Evolutionary conservation across 73 alveolate species (phyloP).

Genomic region (Tetrahymena thermophila): DNA sequence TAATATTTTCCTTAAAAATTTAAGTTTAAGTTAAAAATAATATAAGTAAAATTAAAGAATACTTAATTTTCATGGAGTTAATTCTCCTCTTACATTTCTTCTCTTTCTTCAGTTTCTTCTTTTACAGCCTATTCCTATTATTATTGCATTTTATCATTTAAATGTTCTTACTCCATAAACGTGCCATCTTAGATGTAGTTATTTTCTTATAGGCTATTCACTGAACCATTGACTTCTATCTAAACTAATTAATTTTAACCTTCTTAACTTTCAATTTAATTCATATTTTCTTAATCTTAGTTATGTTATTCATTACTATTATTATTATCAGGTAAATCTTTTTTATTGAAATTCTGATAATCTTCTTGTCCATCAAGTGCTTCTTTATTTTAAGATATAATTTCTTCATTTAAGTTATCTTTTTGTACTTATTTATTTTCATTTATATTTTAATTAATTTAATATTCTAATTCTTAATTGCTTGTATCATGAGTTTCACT

Average conservation of each 20-base stretch:
- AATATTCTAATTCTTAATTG: background rate
- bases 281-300: background rate
- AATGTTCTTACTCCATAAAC: background rate
- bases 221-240: background rate
- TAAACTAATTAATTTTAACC: background rate
- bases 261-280: background rate
- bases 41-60: no score
- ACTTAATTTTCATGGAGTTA: background rate
- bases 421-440: background rate
- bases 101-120: background rate
- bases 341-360: no score
- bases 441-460: background rate
- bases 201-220: background rate
- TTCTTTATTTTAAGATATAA: background rate
- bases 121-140: background rate
- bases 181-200: background rate
- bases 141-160: background rate
- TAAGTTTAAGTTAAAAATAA: no score
- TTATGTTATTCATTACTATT: background rate
- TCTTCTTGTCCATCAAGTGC: background rate
- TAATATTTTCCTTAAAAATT: background rate
- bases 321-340: background rate
- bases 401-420: background rate
- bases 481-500: background rate
- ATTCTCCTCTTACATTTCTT: background rate